Conservation (phyloP, 371 early-diverging fungal species). For the Syncephalastrum monosporum region DNA sequence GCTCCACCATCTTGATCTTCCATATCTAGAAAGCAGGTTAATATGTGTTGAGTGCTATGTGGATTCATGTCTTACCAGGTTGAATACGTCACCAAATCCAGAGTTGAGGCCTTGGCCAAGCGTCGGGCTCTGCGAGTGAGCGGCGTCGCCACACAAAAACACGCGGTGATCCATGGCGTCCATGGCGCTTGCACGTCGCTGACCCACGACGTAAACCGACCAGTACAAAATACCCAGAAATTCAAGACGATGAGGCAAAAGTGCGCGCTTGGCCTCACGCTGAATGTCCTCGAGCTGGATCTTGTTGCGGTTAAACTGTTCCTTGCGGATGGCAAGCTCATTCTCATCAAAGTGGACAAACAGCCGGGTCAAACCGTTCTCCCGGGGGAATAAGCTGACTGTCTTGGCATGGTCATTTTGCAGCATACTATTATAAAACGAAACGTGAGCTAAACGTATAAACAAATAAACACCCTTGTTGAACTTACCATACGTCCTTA, state of each 20-base stretch:
- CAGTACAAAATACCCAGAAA: constrained; percentile 47
- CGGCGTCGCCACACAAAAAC: constrained; percentile 48
- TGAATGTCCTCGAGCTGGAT: constrained; percentile 49
- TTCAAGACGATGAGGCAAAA: constrained; percentile 45
- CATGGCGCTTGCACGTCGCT: constrained; percentile 31
- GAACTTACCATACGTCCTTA: constrained; percentile 45
- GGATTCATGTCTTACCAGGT: constrained; percentile 22
- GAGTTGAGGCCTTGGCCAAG: constrained; percentile 47
- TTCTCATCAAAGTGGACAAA: constrained; percentile 47
- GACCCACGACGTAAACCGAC: constrained; percentile 49
- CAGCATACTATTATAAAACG: constrained; percentile 23
- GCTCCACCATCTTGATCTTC: constrained; percentile 43
- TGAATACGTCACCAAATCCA: constrained; percentile 47
- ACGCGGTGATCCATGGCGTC: constrained; percentile 31
- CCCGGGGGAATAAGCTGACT: constrained; percentile 40
- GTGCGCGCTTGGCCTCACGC: constrained; percentile 43
- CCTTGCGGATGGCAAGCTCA: constrained; percentile 35
- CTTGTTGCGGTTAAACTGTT: constrained; percentile 45
- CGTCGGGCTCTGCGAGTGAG: constrained; percentile 46
- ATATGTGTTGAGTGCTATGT: not conserved
- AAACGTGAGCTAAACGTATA: not conserved
- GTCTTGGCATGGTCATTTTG: constrained; percentile 41
- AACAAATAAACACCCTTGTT: constrained; percentile 3
- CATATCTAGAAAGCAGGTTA: constrained; percentile 28
- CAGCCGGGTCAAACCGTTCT: constrained; percentile 43